Evolutionary conservation across 1,139 yeast species (phyloP).

Genomic region (Kluyveromyces sp.): DNA sequence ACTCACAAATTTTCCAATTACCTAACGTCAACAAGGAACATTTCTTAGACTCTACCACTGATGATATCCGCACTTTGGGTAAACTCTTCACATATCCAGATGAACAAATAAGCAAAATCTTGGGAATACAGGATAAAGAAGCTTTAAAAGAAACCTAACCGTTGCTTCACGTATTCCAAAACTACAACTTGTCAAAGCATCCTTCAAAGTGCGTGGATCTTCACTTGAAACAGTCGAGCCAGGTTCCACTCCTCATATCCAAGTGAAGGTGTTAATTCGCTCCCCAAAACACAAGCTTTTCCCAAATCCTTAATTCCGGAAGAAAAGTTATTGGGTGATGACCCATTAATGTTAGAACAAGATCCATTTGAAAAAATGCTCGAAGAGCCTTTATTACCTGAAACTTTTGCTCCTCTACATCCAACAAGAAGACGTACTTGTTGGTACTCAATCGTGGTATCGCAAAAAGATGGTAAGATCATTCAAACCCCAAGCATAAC

Average conservation of each 20-base stretch:
- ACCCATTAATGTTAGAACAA: conserved; percentile 23
- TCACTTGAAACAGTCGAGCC: conserved; percentile 53
- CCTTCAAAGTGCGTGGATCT: conserved; percentile 87
- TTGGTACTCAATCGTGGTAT: conserved; percentile 64
- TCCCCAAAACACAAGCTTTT: conserved; percentile 53
- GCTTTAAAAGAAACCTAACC: conserved; percentile 44
- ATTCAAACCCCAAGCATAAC: conserved; percentile 60
- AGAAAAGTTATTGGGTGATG: conserved; percentile 32
- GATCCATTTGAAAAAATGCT: conserved; percentile 64
- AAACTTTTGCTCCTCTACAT: conserved; percentile 62
- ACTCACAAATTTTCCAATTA: conserved; percentile 68
- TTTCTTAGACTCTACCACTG: conserved; percentile 32
- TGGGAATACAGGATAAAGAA: conserved; percentile 47
- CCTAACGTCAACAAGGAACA: conserved; percentile 54
- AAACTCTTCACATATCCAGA: conserved; percentile 53
- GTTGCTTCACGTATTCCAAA: conserved; percentile 65
- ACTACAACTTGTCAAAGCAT: conserved; percentile 61
- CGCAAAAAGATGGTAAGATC: conserved; percentile 71
- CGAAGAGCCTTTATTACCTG: conserved; percentile 59
- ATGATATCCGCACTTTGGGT: conserved; percentile 52
- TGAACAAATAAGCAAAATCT: conserved; percentile 46
- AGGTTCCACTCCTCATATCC: conserved; percentile 62
- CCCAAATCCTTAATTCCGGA: conserved; percentile 22
- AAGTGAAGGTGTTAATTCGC: conserved; percentile 65
- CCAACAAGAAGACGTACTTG: conserved; percentile 48